Conservation (phyloP, 2,329 filamentous ascomycete genomes). For the Diplodia sapinea region DNA sequence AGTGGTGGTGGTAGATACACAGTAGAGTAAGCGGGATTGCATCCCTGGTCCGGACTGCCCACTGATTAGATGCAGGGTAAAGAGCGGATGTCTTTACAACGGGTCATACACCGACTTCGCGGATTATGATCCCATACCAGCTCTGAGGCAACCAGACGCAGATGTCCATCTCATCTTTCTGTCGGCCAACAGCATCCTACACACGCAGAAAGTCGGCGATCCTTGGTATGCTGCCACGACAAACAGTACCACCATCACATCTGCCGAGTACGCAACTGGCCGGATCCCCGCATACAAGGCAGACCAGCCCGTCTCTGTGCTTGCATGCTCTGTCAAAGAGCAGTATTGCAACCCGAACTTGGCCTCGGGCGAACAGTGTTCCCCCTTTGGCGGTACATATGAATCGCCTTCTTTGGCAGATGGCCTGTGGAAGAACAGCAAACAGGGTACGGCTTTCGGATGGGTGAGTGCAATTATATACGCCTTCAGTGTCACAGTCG, state of each 20-base stretch:
- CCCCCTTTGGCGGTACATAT: slow-evolving; percentile 17
- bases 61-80: neutral
- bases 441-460: neutral
- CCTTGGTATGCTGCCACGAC: neutral
- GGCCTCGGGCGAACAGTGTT: neutral
- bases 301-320: slow-evolving; percentile 20
- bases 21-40: neutral
- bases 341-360: slow-evolving; percentile 33
- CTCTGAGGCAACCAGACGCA: slow-evolving; percentile 39
- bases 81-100: neutral
- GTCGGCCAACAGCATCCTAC: slow-evolving; percentile 38
- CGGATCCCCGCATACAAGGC: neutral
- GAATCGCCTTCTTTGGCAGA: neutral
- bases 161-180: slow-evolving; percentile 44
- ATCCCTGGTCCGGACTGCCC: neutral
- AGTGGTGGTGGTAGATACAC: neutral
- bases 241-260: neutral
- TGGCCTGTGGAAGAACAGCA: neutral
- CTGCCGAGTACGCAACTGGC: too few species aligned
- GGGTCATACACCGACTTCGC: neutral
- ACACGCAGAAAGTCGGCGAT: slow-evolving; percentile 33
- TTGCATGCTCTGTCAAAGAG: slow-evolving; percentile 29
- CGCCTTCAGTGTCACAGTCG: neutral
- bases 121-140: slow-evolving; percentile 36
- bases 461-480: neutral